Percentiles rank a stretch among this genome's conserved stretches.
Evolutionary conservation across 345 rosid species (phyloP).

Genomic region (Acer campestre): DNA sequence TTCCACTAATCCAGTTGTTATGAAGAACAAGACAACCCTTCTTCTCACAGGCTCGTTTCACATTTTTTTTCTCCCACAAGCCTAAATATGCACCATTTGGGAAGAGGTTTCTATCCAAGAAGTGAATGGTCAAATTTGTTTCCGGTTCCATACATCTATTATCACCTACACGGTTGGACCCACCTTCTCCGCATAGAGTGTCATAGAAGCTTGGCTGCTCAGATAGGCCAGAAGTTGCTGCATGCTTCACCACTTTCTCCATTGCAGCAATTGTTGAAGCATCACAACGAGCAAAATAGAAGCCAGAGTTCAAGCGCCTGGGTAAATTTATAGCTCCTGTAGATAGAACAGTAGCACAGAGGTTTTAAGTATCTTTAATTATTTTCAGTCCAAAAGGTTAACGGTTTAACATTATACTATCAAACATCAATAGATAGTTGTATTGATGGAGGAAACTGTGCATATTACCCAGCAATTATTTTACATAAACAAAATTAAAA

Average conservation of each 20-base stretch:
- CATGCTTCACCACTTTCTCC: constrained; percentile 92
- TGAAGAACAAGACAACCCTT: constrained; percentile 73
- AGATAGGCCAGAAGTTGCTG: constrained; percentile 67
- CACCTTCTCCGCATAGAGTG: constrained; percentile 85
- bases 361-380: neutral
- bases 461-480: neutral
- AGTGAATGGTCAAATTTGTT: constrained; percentile 65
- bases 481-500: neutral
- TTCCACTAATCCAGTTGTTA: constrained; percentile 84
- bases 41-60: constrained; percentile 57
- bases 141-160: constrained; percentile 67
- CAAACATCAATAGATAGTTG: neutral
- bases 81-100: constrained; percentile 88
- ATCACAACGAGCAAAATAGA: constrained; percentile 73
- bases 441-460: neutral
- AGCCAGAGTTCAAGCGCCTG: constrained; percentile 88
- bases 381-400: neutral
- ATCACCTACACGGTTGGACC: constrained; percentile 55
- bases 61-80: constrained; percentile 66
- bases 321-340: constrained; percentile 85
- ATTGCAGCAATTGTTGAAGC: constrained; percentile 63
- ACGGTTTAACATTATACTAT: neutral
- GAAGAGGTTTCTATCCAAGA: constrained; percentile 79
- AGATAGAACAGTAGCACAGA: constrained; percentile 16
- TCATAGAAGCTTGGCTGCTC: constrained; percentile 98